These are phyloP conservation scores for Endoconidiophora polonica DNA, from an alignment of 2,329 filamentous ascomycete genomes.

Conservation along the genomic window DNA sequence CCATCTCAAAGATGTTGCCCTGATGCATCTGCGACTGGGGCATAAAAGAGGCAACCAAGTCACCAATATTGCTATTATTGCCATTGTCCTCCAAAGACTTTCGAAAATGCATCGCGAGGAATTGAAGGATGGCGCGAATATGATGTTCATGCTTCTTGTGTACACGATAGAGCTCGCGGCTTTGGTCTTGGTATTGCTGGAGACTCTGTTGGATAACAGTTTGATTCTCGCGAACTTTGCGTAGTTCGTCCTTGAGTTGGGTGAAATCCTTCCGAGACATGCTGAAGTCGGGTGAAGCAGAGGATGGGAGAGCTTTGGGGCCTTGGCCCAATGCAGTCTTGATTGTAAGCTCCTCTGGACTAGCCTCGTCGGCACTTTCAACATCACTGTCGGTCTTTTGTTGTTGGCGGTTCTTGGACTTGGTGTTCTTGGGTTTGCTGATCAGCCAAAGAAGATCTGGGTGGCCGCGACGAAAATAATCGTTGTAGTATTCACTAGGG, in stretches of 20 bases:
- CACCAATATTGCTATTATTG: slow-evolving; percentile 58
- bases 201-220: slow-evolving; percentile 73
- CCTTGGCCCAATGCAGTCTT: slow-evolving; percentile 1
- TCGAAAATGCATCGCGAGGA: slow-evolving; percentile 91
- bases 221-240: slow-evolving; percentile 72
- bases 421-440: slow-evolving; percentile 75
- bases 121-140: slow-evolving; percentile 96
- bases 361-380: slow-evolving; percentile 44
- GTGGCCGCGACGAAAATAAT: slow-evolving; percentile 84
- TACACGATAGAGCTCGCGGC: slow-evolving; percentile 13
- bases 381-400: slow-evolving; percentile 54
- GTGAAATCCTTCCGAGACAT: slow-evolving; percentile 57
- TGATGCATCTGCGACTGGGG: slow-evolving; percentile 32
- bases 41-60: slow-evolving; percentile 69
- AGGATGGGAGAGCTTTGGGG: slow-evolving; percentile 8
- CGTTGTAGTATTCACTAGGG: slow-evolving; percentile 94
- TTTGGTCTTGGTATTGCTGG: slow-evolving; percentile 14
- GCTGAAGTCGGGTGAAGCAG: slow-evolving; percentile 1
- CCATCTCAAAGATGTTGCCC: slow-evolving; percentile 44
- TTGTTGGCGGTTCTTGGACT: slow-evolving; percentile 40
- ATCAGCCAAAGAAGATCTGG: slow-evolving; percentile 92
- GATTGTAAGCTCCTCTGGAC: slow-evolving; percentile 23
- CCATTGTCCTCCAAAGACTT: slow-evolving; percentile 68
- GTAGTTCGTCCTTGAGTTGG: slow-evolving; percentile 62
- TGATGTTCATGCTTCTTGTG: slow-evolving; percentile 86